Evolutionary conservation across 345 rosid genomes (phyloP).

Genomic region (Raphanus raphanistrum): DNA sequence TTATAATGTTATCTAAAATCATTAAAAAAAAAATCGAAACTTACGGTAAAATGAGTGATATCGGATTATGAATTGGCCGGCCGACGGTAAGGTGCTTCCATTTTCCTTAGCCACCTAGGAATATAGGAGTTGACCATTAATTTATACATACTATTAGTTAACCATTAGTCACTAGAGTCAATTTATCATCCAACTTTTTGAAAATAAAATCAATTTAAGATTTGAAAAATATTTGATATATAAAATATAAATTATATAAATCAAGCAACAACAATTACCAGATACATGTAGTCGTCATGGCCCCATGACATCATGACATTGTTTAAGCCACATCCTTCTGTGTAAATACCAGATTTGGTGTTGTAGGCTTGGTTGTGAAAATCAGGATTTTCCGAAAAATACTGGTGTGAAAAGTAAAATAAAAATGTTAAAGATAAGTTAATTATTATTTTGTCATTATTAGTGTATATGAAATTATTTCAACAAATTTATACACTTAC

Average conservation of each 20-base stretch:
- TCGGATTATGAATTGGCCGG: constrained; percentile 58
- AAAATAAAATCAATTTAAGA: background rate
- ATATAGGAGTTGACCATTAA: background rate
- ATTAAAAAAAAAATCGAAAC: background rate
- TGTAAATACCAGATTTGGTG: constrained; percentile 53
- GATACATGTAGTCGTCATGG: constrained; percentile 58
- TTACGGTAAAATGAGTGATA: constrained; percentile 67
- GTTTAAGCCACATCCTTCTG: constrained; percentile 56
- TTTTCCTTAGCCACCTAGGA: constrained; percentile 55
- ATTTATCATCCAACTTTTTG: background rate
- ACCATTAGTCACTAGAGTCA: background rate
- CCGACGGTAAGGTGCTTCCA: constrained; percentile 55
- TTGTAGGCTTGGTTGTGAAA: constrained; percentile 40
- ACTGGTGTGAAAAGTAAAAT: constrained; percentile 30
- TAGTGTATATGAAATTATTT: background rate
- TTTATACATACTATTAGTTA: background rate
- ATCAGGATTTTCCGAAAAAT: constrained; percentile 59
- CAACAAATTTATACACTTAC: background rate
- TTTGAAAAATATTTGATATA: background rate
- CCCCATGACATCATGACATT: constrained; percentile 61
- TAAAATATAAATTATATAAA: background rate
- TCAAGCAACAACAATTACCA: constrained; percentile 33
- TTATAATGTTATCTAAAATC: background rate
- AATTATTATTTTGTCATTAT: background rate
- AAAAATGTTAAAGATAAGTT: background rate